Evolutionary conservation across 2,329 filamentous ascomycete genomes (phyloP).

Genomic region (Davidsoniella australis): DNA sequence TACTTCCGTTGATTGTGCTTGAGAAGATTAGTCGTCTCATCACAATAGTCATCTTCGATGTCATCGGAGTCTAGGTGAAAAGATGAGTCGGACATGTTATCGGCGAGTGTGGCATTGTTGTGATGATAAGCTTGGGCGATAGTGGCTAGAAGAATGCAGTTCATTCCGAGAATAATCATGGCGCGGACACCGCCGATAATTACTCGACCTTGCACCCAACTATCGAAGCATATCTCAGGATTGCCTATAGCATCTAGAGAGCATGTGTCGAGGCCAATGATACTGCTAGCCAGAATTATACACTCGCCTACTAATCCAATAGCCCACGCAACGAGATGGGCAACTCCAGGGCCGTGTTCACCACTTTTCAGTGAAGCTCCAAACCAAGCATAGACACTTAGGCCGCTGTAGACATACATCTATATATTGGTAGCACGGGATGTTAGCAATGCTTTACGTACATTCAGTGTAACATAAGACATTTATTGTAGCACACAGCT

Average conservation of each 20-base stretch:
- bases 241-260: neutral
- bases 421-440: neutral
- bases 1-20: neutral
- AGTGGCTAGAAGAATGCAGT: constrained; percentile 32
- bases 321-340: constrained; percentile 67
- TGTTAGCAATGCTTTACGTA: neutral
- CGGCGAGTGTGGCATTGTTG: neutral
- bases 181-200: constrained; percentile 31
- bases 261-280: constrained; percentile 30
- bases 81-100: constrained; percentile 1
- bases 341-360: constrained; percentile 47
- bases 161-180: constrained; percentile 42
- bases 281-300: constrained; percentile 50
- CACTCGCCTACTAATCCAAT: constrained; percentile 57
- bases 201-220: constrained; percentile 39
- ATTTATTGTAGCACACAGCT: neutral
- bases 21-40: constrained; percentile 50
- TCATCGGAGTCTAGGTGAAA: constrained; percentile 21
- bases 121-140: constrained; percentile 2
- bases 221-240: constrained; percentile 19
- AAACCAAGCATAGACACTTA: constrained; percentile 8
- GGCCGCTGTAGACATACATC: constrained; percentile 9
- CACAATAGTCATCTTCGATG: constrained; percentile 18
- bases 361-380: constrained; percentile 4
- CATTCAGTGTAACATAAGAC: too few relatives aligned